Percentiles rank a stretch among this genome's conserved stretches.
Conservation (phyloP, 139 green algal genomes). For the Desmodesmus armatus region DNA sequence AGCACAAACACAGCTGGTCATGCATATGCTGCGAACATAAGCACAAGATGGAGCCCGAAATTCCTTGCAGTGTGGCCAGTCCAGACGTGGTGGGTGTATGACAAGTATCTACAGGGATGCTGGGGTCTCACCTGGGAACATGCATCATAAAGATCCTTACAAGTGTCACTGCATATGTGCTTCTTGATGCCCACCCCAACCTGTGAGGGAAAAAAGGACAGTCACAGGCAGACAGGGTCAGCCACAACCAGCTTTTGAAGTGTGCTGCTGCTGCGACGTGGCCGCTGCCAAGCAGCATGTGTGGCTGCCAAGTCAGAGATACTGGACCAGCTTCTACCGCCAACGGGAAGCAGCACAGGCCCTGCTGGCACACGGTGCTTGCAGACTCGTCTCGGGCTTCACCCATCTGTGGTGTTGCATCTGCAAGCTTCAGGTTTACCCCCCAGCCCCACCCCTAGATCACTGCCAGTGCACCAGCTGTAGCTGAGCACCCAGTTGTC, state of each 20-base stretch:
- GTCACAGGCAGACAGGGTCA: too few relatives aligned
- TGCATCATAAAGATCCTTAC: neutral
- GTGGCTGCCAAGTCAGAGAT: neutral
- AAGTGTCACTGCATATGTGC: neutral
- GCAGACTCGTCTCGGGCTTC: neutral
- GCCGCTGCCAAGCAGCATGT: neutral
- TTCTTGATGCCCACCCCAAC: constrained; percentile 23
- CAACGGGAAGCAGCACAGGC: neutral
- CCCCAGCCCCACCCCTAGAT: neutral
- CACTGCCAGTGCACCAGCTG: neutral
- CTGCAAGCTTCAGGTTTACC: neutral
- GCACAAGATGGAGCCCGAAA: neutral
- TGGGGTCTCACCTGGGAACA: neutral
- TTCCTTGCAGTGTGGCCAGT: neutral
- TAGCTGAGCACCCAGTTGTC: neutral
- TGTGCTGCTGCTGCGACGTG: neutral
- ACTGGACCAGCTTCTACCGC: neutral
- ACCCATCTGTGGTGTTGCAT: neutral
- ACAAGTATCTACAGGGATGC: neutral
- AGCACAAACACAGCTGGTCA: neutral
- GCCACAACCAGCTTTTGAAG: too few relatives aligned
- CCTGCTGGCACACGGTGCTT: neutral
- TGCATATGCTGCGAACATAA: neutral
- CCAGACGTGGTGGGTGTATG: neutral
- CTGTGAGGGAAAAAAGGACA: neutral